Evolutionary conservation across 305 asterid species (phyloP), one percentile per base, ranked within the genome.

Genomic region (Plantago lanceolata): DNA sequence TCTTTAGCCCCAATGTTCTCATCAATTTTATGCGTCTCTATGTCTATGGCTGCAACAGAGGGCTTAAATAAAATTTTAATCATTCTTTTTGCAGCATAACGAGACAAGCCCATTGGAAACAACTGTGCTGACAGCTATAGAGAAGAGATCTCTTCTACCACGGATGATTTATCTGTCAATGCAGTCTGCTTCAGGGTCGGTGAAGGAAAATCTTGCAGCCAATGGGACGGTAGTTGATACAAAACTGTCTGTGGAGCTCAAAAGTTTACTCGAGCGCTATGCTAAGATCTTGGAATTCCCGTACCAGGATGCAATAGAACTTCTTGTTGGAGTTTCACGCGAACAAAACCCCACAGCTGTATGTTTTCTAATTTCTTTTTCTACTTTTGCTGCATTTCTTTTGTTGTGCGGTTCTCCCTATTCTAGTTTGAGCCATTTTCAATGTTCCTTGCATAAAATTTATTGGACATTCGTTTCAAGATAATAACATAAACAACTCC

Each of bases 71-170:
- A 63, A 58, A 68, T 60, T 14, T 67, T 64, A 45, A 37, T 68
- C 29, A 26, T 60, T 40, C 60, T 65, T 64, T 47, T 79, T 67
- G 68, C 80, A 81, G 91, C 74, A 66, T 66, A 69, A 75, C 71
- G 75, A 78, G 63, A 70, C 84, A 31, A 40, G 47, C 47, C 45
- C 45, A 14, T 37, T 37, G 13, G 87, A 90, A 75, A 79, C 59
- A 48, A 83, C 66, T 73, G 72, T 68, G 58, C 49, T 84, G 57
- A 86, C 73, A 74, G 78, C 79, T 56, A 66, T 94, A 40, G 94
- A 88, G 73, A 94, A 88, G 87, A 85, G 97, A 68, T 88, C 96
- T 71, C 91, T 94, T 72, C 79, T 94, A 68, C 99, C 97, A 13
- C 82, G 96, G 71, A 78, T 90, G 89, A 78, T 94, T 67, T 84